phyloP scores from a whole-genome alignment of 306 rosid genomes.

The Gynostemma pentaphyllum region DNA sequence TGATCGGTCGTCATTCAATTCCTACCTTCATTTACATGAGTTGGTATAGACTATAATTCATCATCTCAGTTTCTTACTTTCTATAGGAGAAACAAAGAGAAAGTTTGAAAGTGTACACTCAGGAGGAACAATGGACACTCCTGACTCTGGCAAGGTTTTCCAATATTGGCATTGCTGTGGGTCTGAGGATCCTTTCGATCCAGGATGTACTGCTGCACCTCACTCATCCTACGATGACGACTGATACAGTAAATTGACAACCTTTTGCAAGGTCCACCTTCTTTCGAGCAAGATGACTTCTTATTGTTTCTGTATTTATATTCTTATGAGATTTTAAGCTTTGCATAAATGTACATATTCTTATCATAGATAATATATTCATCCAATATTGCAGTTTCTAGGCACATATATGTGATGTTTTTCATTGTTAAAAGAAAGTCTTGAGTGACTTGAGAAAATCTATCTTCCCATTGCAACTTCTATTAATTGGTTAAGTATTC shows the following conservation, averaged over 20 bases:
- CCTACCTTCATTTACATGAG: neutral
- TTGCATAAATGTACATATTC: constrained; percentile 1
- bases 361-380: neutral
- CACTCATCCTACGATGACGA: constrained; percentile 79
- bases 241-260: constrained; percentile 20
- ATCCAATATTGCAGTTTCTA: neutral
- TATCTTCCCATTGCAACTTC: neutral
- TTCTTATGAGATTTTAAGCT: neutral
- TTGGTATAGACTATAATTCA: neutral
- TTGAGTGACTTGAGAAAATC: neutral
- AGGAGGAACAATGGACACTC: constrained; percentile 83
- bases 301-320: neutral
- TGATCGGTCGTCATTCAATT: neutral
- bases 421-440: neutral
- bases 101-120: constrained; percentile 84
- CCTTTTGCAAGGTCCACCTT: constrained; percentile 7
- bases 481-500: neutral
- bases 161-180: constrained; percentile 99
- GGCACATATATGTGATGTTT: neutral
- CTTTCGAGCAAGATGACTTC: neutral
- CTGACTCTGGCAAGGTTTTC: constrained; percentile 67
- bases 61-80: neutral
- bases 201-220: constrained; percentile 74
- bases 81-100: constrained; percentile 81
- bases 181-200: constrained; percentile 77